A percentile compares a stretch with the other conserved stretches of the same genome.
Conservation (phyloP, 192 early-diverging fungal genomes). For the Linnemannia schmuckeri region DNA sequence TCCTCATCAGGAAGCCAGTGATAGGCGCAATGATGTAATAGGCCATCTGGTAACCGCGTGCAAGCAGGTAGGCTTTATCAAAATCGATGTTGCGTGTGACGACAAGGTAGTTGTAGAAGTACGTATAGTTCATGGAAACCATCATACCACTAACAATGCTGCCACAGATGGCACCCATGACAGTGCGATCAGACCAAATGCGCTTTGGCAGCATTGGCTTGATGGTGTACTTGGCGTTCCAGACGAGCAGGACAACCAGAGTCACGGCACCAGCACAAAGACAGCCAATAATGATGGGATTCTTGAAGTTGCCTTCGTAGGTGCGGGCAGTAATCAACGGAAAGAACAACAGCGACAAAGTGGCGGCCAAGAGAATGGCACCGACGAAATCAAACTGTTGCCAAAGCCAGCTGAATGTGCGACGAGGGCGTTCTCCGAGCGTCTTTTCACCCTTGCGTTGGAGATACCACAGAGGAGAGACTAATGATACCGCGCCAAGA, state of each 20-base stretch:
- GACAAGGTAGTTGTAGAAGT: conserved; percentile 13
- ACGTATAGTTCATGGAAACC: conserved; percentile 17
- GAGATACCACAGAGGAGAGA: conserved; percentile 19
- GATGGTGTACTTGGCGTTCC: conserved; percentile 12
- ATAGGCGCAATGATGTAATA: neutral
- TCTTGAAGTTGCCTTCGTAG: conserved; percentile 16
- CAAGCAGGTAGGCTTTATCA: conserved; percentile 2
- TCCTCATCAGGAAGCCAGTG: conserved; percentile 17
- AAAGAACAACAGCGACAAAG: conserved; percentile 12
- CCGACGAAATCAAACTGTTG: conserved; percentile 19
- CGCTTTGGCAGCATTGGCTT: conserved; percentile 19
- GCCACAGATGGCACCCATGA: conserved; percentile 8
- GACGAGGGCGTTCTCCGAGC: conserved; percentile 1
- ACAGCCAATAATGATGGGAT: conserved; percentile 9
- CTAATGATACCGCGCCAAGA: neutral
- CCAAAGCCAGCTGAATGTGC: conserved; percentile 7
- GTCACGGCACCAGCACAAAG: conserved; percentile 2
- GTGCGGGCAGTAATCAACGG: conserved; percentile 11
- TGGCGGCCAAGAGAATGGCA: conserved; percentile 10
- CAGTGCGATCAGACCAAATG: conserved; percentile 25
- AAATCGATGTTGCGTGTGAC: conserved; percentile 10
- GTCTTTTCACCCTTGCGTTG: conserved; percentile 9
- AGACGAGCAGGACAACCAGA: neutral
- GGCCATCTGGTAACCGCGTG: conserved; percentile 19
- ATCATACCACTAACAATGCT: conserved; percentile 3